Evolutionary conservation across 768 basidiomycete genomes (phyloP).

Genomic region (Tephrocybe sp.): DNA sequence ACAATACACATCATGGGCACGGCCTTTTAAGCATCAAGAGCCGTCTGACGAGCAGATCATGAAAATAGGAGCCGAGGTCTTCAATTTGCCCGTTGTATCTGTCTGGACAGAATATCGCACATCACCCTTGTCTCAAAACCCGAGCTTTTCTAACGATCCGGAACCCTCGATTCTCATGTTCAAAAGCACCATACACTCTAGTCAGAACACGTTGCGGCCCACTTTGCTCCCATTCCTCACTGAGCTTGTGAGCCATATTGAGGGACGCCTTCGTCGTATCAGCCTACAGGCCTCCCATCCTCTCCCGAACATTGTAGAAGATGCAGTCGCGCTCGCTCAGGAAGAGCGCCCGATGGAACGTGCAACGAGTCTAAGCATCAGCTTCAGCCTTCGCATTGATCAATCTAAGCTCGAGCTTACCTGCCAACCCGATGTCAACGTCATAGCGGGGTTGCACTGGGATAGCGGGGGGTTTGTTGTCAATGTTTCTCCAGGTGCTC

Average conservation of each 20-base stretch:
- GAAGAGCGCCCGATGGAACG: constrained; percentile 23
- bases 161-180: constrained; percentile 71
- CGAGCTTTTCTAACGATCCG: constrained; percentile 25
- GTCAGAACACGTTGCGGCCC: constrained; percentile 82
- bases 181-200: constrained; percentile 87
- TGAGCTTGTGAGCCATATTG: constrained; percentile 68
- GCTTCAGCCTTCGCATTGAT: constrained; percentile 89
- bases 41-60: constrained; percentile 54
- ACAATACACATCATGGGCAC: constrained; percentile 37
- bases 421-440: constrained; percentile 90
- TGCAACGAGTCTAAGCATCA: constrained; percentile 64
- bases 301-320: constrained; percentile 12
- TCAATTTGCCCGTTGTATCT: constrained; percentile 74
- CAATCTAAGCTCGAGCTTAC: constrained; percentile 83
- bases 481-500: constrained; percentile 71
- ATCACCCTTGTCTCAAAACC: constrained; percentile 43
- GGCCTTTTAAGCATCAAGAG: constrained; percentile 37
- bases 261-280: constrained; percentile 63
- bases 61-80: constrained; percentile 57
- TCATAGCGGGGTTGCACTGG: constrained; percentile 88
- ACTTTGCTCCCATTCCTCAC: constrained; percentile 84
- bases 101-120: constrained; percentile 84
- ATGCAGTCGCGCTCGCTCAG: constrained; percentile 7
- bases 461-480: constrained; percentile 91
- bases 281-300: constrained; percentile 29